Evolutionary conservation across 805 yeast genomes (phyloP).

Genomic region (Suhomyces faveliae): DNA sequence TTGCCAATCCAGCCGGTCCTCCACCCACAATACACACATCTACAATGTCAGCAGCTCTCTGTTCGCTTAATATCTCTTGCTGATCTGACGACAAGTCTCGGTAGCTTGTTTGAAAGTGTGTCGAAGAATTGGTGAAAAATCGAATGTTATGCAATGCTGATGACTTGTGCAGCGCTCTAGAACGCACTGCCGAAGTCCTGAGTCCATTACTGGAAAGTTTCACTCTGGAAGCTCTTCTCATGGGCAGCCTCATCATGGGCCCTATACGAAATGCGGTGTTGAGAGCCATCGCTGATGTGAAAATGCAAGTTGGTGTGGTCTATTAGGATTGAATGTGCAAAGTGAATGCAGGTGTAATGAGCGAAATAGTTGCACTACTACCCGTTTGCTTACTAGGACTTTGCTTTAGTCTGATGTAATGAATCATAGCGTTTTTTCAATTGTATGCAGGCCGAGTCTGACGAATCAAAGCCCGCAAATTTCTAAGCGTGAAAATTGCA

Average conservation of each 20-base stretch:
- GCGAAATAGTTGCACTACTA: background rate
- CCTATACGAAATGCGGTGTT: background rate
- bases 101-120: background rate
- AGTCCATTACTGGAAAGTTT: background rate
- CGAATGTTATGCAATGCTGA: background rate
- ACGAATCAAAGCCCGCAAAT: slow-evolving; percentile 2
- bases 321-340: background rate
- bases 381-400: too few relatives aligned
- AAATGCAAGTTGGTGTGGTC: background rate
- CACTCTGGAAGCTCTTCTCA: background rate
- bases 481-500: slow-evolving; percentile 3
- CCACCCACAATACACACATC: slow-evolving; percentile 97
- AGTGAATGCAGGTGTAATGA: background rate
- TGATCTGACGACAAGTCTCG: background rate
- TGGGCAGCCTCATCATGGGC: background rate
- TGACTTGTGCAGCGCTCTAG: background rate
- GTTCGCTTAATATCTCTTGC: slow-evolving; percentile 34
- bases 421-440: background rate
- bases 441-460: slow-evolving; percentile 1
- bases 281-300: background rate
- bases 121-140: background rate
- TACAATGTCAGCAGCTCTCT: slow-evolving; percentile 79
- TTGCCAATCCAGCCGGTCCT: slow-evolving; percentile 95
- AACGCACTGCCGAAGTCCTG: background rate
- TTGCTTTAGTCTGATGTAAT: background rate